Evolutionary conservation across 2,329 filamentous ascomycete genomes (phyloP).

Genomic region (Basipetospora sp.): DNA sequence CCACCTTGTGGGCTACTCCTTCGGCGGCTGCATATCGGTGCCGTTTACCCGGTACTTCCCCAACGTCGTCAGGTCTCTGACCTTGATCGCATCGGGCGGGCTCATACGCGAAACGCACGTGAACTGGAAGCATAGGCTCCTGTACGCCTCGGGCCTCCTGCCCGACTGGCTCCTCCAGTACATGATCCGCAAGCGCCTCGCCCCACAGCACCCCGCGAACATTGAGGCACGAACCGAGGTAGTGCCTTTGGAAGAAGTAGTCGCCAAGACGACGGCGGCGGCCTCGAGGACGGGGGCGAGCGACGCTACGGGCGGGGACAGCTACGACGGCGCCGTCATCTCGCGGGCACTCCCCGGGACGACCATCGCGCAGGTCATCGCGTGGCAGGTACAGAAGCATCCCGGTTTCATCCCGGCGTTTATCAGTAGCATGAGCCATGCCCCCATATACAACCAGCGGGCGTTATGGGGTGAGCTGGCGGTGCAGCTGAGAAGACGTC

Average conservation of each 20-base stretch:
- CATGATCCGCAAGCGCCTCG: conserved; percentile 36
- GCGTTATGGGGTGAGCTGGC: conserved; percentile 46
- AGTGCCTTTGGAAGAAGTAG: conserved; percentile 20
- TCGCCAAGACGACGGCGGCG: conserved; percentile 13
- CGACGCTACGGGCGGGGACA: conserved; percentile 21
- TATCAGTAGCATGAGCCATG: conserved; percentile 53
- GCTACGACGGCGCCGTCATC: conserved; percentile 34
- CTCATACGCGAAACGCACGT: conserved; percentile 51
- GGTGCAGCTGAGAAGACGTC: conserved; percentile 22
- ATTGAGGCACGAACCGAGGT: no score
- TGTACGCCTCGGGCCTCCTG: conserved; percentile 46
- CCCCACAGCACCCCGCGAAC: conserved; percentile 16
- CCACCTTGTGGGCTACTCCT: conserved; percentile 61
- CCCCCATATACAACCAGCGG: conserved; percentile 50
- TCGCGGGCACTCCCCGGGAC: conserved; percentile 35
- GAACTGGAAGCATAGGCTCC: conserved; percentile 42
- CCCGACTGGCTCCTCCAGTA: conserved; percentile 42
- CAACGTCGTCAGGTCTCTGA: conserved; percentile 44
- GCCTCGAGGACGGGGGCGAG: conserved; percentile 17
- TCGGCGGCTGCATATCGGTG: conserved; percentile 61
- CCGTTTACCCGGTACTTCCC: conserved; percentile 58
- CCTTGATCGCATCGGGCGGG: conserved; percentile 54
- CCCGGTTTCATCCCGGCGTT: conserved; percentile 55
- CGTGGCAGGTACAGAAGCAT: conserved; percentile 56
- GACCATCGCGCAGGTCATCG: conserved; percentile 47